Conservation (phyloP, 2,329 filamentous ascomycete genomes). For the Pezicula radicicola region DNA sequence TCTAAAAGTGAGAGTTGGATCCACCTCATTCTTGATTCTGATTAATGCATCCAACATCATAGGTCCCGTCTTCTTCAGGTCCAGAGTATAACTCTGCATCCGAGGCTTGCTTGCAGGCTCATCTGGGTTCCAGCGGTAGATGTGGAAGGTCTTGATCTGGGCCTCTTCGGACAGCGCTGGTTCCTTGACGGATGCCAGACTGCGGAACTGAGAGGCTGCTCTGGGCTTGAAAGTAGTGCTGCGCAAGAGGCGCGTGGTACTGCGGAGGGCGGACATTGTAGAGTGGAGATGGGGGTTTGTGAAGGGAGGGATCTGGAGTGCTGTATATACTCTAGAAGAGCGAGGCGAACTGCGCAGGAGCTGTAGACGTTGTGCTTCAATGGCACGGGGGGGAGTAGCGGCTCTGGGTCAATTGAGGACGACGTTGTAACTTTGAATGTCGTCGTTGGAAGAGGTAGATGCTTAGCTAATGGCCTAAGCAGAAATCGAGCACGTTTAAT, state of each 20-base stretch:
- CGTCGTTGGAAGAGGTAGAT: neutral
- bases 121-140: constrained; percentile 99
- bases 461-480: constrained; percentile 1
- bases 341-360: neutral
- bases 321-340: constrained; percentile 22
- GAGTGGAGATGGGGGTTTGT: constrained; percentile 12
- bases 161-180: constrained; percentile 57
- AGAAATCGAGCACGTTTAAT: neutral
- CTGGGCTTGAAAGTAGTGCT: constrained; percentile 14
- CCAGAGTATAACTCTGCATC: constrained; percentile 94
- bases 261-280: constrained; percentile 23
- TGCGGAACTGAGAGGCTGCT: constrained; percentile 9
- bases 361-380: neutral
- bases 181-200: constrained; percentile 22
- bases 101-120: constrained; percentile 85
- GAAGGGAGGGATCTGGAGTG: constrained; percentile 30
- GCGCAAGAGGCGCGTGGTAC: constrained; percentile 19
- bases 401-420: constrained; percentile 1
- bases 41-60: constrained; percentile 98
- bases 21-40: constrained; percentile 98
- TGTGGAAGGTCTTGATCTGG: constrained; percentile 89
- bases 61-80: constrained; percentile 97
- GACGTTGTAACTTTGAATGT: neutral
- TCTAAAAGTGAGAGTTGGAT: constrained; percentile 94
- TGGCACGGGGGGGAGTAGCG: neutral